Base-by-base conservation (phyloP, 768 basidiomycete species). In the Russula olivacea region DNA sequence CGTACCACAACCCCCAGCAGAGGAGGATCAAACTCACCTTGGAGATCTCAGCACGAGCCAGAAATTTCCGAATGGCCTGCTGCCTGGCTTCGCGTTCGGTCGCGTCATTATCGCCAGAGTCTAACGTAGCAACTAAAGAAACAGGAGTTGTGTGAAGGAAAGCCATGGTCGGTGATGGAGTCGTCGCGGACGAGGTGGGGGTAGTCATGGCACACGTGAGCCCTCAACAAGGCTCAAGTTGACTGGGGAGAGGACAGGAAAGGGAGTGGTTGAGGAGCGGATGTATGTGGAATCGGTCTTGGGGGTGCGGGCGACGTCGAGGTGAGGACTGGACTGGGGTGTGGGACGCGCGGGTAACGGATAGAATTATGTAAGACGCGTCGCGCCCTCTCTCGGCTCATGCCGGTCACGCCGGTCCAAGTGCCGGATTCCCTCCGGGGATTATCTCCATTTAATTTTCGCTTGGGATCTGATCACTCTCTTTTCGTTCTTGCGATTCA, bases 141-240 rank as follows among this genome's bases (percentile, higher is more conserved):
- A 78, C 68, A 34, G 75, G 74, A 59, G 62, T 64, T 28, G 75
- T 80, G 61, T 80, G 79, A 61, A 83, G 77, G 77, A 82, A 88
- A 72, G 81, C 74, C 72, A 85, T 78, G 66, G 86, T 85, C 28
- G 90, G 90, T 55, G 90, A 92, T 70, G 87, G 85, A 62, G 89
- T 90, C 72, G 90, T 91, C 69, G 87, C 81, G 66, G 89, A 88
- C 69, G 88, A 91, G 65, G 87, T 83, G 61, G 90, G 87, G 43
- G 89, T 86, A 70, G 88, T 85, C 89, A 91, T 91, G 41, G 25
- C 51, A 40, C 53, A 53, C 23, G n/a, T 23, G n/a, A 30, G 55
- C 19, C 23, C 34, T 21, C 17, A 14, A 59, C 40, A 28, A 12
- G 61, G 12, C 30, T 59, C 25, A 47, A 40, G 51, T 36, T 19